Evolutionary conservation across 73 alveolate genomes (phyloP).

Genomic region (Paramecium octaurelia): DNA sequence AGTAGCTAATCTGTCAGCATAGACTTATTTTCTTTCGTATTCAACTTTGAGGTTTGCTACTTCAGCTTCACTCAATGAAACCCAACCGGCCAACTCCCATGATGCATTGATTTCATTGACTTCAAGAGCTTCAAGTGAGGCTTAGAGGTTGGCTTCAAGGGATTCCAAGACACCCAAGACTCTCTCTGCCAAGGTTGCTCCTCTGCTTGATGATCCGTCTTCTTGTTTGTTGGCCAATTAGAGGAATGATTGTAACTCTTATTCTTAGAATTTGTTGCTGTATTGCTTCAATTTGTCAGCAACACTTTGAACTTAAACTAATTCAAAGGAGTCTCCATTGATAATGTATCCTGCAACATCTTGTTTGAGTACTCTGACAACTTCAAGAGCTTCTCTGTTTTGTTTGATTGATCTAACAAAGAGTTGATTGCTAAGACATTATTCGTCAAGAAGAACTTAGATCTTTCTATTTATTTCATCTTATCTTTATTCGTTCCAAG

Average conservation of each 20-base stretch:
- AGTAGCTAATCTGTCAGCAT: slow-evolving; percentile 45
- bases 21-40: slow-evolving; percentile 32
- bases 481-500: slow-evolving; percentile 28
- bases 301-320: slow-evolving; percentile 24
- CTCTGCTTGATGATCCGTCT: slow-evolving; percentile 17
- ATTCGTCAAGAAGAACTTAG: not conserved
- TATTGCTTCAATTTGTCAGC: not conserved
- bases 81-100: slow-evolving; percentile 55
- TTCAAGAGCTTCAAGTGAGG: not conserved
- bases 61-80: slow-evolving; percentile 55
- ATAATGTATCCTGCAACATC: slow-evolving; percentile 49
- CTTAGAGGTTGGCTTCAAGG: not conserved
- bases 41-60: not conserved
- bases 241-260: not conserved
- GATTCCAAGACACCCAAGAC: not conserved
- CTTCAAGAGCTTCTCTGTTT: slow-evolving; percentile 19
- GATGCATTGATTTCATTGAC: slow-evolving; percentile 30
- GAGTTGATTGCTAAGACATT: slow-evolving; percentile 6
- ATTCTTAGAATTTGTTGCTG: not conserved
- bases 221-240: not conserved
- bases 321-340: slow-evolving; percentile 32
- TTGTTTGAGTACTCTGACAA: not conserved
- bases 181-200: slow-evolving; percentile 42
- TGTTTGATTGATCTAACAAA: slow-evolving; percentile 23
- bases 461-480: slow-evolving; percentile 6